These are phyloP conservation scores for Anethum foeniculum DNA, from an alignment of 140 eudicot species.

Conservation along the genomic window DNA sequence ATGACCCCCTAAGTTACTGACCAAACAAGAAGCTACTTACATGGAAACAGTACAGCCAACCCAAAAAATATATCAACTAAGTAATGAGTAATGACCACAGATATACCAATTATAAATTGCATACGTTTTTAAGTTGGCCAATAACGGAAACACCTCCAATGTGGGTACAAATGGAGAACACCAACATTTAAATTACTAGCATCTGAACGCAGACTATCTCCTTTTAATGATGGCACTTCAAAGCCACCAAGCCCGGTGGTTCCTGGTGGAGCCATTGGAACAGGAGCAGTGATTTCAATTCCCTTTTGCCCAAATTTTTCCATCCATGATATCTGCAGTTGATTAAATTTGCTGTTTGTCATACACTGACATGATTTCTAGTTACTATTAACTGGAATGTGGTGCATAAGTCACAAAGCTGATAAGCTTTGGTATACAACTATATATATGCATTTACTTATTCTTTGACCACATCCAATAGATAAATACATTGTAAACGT, in stretches of 20 bases:
- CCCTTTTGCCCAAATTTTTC: slow-evolving; percentile 87
- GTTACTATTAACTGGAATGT: no score
- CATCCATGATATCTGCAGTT: slow-evolving; percentile 97
- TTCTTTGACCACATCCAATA: not conserved
- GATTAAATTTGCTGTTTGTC: not conserved
- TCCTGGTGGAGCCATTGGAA: slow-evolving; percentile 80
- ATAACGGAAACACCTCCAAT: slow-evolving; percentile 82
- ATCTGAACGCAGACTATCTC: slow-evolving; percentile 68
- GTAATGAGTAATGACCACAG: no score
- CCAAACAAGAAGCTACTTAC: not conserved
- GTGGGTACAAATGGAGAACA: slow-evolving; percentile 89
- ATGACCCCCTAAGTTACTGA: not conserved
- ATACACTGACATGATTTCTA: not conserved
- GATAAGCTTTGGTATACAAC: not conserved
- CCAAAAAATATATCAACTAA: not conserved
- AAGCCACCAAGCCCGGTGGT: slow-evolving; percentile 98
- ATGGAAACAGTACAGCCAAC: not conserved
- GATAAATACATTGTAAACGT: not conserved
- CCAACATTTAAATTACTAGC: slow-evolving; percentile 89
- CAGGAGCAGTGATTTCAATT: slow-evolving; percentile 89
- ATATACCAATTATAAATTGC: slow-evolving; percentile 15
- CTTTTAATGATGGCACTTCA: slow-evolving; percentile 89
- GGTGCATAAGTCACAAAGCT: not conserved
- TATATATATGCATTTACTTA: no score
- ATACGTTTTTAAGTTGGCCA: slow-evolving; percentile 82